Evolutionary conservation across 2,329 filamentous ascomycete genomes (phyloP).

Genomic region (Myrmaecium sp.): DNA sequence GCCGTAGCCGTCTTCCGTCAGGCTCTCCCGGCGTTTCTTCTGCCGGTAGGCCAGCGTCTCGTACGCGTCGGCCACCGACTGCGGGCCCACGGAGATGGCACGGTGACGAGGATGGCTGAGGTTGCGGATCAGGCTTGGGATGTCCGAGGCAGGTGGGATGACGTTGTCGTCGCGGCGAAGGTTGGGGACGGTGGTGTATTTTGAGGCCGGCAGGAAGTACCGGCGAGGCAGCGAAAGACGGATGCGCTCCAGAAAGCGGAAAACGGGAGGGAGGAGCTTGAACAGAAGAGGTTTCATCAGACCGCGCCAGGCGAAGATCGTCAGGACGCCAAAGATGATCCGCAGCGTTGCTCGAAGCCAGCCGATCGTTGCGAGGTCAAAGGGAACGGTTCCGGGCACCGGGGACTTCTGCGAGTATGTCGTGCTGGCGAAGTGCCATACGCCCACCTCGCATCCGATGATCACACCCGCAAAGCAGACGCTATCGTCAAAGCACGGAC

Average conservation of each 20-base stretch:
- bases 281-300: conserved; percentile 73
- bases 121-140: conserved; percentile 65
- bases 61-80: conserved; percentile 91
- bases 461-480: conserved; percentile 84
- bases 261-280: conserved; percentile 63
- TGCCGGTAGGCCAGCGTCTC: conserved; percentile 88
- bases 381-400: conserved; percentile 43
- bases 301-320: conserved; percentile 82
- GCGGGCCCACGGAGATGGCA: conserved; percentile 78
- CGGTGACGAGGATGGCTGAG: conserved; percentile 68
- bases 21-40: conserved; percentile 44
- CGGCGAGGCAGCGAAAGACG: conserved; percentile 69
- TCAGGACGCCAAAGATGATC: conserved; percentile 61
- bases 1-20: conserved; percentile 16
- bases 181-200: conserved; percentile 72
- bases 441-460: conserved; percentile 66
- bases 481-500: conserved; percentile 91
- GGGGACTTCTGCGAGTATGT: conserved; percentile 34
- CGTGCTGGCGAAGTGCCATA: conserved; percentile 61
- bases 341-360: conserved; percentile 46
- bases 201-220: conserved; percentile 78
- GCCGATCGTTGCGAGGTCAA: conserved; percentile 50
- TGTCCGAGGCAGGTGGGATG: conserved; percentile 73
- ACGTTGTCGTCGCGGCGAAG: conserved; percentile 69
- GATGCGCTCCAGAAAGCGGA: conserved; percentile 65